A percentile compares a stretch with the other conserved stretches of the same genome.
phyloP scores from a whole-genome alignment of 805 yeast genomes.

The Zygosaccharomyces pseudorouxii region DNA sequence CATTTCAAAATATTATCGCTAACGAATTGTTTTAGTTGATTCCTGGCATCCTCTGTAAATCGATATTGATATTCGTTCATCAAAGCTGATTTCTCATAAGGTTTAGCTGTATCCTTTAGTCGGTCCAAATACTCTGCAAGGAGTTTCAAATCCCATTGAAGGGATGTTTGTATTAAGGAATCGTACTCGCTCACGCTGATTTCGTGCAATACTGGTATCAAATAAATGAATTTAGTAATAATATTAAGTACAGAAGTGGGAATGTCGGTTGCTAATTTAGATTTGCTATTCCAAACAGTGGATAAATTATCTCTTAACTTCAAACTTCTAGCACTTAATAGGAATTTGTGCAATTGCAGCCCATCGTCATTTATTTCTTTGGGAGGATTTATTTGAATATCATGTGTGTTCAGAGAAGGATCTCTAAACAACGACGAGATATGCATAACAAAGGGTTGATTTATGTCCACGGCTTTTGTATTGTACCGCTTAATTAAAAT shows the following conservation, averaged over 20 bases:
- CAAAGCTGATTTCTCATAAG: slow-evolving; percentile 33
- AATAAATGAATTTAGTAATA: slow-evolving; percentile 35
- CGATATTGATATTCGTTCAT: slow-evolving; percentile 33
- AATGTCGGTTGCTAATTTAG: slow-evolving; percentile 19
- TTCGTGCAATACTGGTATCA: slow-evolving; percentile 40
- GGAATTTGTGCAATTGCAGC: slow-evolving; percentile 39
- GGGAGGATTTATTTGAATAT: slow-evolving; percentile 22
- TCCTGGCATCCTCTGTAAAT: slow-evolving; percentile 31
- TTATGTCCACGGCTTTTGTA: slow-evolving; percentile 59
- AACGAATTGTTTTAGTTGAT: slow-evolving; percentile 24
- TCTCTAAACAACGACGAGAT: slow-evolving; percentile 42
- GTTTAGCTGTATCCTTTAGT: slow-evolving; percentile 26
- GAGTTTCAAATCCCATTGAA: slow-evolving; percentile 34
- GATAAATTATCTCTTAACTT: slow-evolving; percentile 29
- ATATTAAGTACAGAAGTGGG: slow-evolving; percentile 22
- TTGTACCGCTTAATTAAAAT: slow-evolving; percentile 57
- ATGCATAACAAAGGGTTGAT: slow-evolving; percentile 71
- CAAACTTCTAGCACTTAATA: slow-evolving; percentile 38
- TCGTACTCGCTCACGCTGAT: slow-evolving; percentile 31
- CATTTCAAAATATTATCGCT: slow-evolving; percentile 20
- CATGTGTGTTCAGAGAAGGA: slow-evolving; percentile 23
- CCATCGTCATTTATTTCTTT: neutral
- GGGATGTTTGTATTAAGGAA: slow-evolving; percentile 34
- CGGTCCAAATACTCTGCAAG: slow-evolving; percentile 37
- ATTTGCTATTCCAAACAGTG: slow-evolving; percentile 23